Conservation (phyloP, 106 monocot genomes). For the Gastrodia elata region DNA sequence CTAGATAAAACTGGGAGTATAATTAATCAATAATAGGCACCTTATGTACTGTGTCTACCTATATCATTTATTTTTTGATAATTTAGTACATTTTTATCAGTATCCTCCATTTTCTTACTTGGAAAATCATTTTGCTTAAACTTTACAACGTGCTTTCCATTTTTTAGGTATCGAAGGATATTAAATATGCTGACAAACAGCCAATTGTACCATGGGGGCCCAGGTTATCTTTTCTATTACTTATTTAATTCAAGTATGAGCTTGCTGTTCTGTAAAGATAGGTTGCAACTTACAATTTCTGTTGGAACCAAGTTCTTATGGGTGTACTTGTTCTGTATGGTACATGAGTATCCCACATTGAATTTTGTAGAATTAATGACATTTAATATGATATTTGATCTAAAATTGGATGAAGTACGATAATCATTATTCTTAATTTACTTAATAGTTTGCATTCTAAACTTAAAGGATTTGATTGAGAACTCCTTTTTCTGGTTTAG, state of each 20-base stretch:
- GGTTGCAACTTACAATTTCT: background rate
- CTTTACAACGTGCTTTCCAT: background rate
- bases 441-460: background rate
- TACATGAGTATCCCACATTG: background rate
- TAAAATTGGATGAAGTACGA: background rate
- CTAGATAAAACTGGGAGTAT: background rate
- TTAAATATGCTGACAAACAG: slow-evolving; percentile 91
- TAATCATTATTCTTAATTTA: too few relatives aligned
- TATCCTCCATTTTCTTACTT: background rate
- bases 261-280: background rate
- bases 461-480: background rate
- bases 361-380: background rate
- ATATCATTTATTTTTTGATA: background rate
- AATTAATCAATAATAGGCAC: background rate
- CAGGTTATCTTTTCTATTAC: slow-evolving; percentile 36
- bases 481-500: too few relatives aligned
- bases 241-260: background rate
- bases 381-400: background rate
- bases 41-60: too few relatives aligned
- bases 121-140: background rate
- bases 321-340: background rate
- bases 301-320: background rate
- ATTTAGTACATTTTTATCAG: background rate
- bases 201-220: slow-evolving; percentile 94
- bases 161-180: slow-evolving; percentile 84